Evolutionary conservation across 2,329 filamentous ascomycete species (phyloP).

Genomic region (Escovopsis sp.): DNA sequence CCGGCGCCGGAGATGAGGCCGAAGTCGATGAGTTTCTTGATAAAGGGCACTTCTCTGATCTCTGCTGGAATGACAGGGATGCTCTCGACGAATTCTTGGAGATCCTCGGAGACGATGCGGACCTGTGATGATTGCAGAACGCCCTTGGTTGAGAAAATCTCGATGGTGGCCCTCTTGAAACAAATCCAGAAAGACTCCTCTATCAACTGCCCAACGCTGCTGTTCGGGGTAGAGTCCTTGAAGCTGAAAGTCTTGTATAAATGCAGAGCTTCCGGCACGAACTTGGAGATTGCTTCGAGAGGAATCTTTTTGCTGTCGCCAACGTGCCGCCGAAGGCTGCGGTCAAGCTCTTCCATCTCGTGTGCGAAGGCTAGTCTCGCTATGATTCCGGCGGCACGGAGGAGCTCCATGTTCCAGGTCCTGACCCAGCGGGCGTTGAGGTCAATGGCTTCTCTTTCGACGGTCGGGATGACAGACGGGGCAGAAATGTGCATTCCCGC

Average conservation of each 20-base stretch:
- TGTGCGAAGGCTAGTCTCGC: constrained; percentile 75
- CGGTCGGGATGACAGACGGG: constrained; percentile 89
- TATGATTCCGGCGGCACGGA: constrained; percentile 80
- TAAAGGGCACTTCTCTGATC: constrained; percentile 58
- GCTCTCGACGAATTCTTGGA: constrained; percentile 63
- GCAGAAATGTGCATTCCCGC: constrained; percentile 89
- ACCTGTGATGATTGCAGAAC: constrained; percentile 74
- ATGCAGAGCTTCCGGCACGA: constrained; percentile 68
- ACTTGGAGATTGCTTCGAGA: constrained; percentile 47
- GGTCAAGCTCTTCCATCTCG: constrained; percentile 67
- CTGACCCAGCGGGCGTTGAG: constrained; percentile 90
- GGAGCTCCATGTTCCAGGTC: constrained; percentile 89
- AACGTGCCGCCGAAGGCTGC: constrained; percentile 36
- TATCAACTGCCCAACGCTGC: constrained; percentile 69
- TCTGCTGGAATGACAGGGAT: constrained; percentile 75
- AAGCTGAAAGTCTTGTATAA: constrained; percentile 80
- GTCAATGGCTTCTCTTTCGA: constrained; percentile 93
- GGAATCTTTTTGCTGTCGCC: constrained; percentile 38
- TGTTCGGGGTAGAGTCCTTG: constrained; percentile 76
- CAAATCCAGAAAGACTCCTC: constrained; percentile 96
- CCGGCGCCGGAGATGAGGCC: constrained; percentile 81
- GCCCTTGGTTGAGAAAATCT: constrained; percentile 77
- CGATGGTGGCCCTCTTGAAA: constrained; percentile 66
- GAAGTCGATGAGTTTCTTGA: constrained; percentile 68
- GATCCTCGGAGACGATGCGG: constrained; percentile 54